Percentiles rank a stretch among this genome's conserved stretches.
phyloP scores from a whole-genome alignment of 2,329 filamentous ascomycete species.

The Scleromitrula shiraiana region DNA sequence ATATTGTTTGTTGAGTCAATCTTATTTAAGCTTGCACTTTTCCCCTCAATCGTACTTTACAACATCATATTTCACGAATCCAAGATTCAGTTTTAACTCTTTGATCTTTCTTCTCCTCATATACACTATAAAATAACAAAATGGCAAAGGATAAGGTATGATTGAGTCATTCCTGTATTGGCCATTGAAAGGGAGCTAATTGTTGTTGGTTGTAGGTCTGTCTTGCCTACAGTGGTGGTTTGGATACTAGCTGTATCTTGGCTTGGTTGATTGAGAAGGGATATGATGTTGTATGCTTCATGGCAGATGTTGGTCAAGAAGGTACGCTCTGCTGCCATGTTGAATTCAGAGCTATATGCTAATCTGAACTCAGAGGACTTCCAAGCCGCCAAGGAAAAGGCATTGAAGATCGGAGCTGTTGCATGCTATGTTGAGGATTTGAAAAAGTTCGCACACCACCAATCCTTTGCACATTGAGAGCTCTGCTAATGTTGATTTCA shows the following conservation, averaged over 20 bases:
- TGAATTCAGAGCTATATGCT: neutral
- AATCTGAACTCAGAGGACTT: slow-evolving; percentile 51
- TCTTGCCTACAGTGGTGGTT: slow-evolving; percentile 37
- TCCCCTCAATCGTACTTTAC: slow-evolving; percentile 3
- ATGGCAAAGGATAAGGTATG: slow-evolving; percentile 26
- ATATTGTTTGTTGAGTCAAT: neutral
- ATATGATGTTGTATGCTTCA: slow-evolving; percentile 40
- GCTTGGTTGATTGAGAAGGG: slow-evolving; percentile 41
- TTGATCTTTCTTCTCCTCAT: neutral
- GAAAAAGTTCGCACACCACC: slow-evolving; percentile 29
- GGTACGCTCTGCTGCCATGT: slow-evolving; percentile 23
- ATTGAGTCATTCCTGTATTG: neutral
- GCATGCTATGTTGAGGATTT: slow-evolving; percentile 48
- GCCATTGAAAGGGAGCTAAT: slow-evolving; percentile 12
- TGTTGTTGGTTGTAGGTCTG: slow-evolving; percentile 29
- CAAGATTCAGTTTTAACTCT: neutral
- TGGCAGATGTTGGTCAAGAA: slow-evolving; percentile 68
- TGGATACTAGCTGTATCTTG: slow-evolving; percentile 38
- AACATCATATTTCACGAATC: neutral
- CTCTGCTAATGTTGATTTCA: slow-evolving; percentile 16
- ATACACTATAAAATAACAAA: slow-evolving; percentile 5
- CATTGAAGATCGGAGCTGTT: slow-evolving; percentile 37
- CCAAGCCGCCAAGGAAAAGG: slow-evolving; percentile 64
- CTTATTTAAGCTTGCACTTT: no score
- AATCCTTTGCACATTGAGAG: neutral